Evolutionary conservation across 2,329 filamentous ascomycete species (phyloP), one percentile per base, ranked within the genome.

Genomic region (Graphilbum ipis-grandicollis): DNA sequence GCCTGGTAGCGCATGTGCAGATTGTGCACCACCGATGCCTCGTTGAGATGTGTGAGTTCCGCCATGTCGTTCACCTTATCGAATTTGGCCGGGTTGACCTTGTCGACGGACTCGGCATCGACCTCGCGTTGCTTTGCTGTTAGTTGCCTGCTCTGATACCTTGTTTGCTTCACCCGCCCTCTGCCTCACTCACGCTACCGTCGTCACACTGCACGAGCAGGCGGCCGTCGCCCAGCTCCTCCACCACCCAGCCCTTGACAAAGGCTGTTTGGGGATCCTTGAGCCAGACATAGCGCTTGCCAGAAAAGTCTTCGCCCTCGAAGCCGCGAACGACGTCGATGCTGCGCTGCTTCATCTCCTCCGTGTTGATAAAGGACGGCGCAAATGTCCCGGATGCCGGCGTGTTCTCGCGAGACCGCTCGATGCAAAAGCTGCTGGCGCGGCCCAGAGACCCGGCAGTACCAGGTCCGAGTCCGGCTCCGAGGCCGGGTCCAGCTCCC

Each of bases 1-100:
- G 90, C 72, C 56, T 94, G 84, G 54, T 98, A 98, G 57, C 90
- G 70, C 66, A 83, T 88, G 47, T 93, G 80, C 39, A 98, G 69
- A 53, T 98, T 98, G 60, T 98, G 86, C 36, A 98, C 86, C 36
- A 98, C 90, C 0, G 90, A 96, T 18, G 88, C 82, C 60, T 98
- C 90, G 58, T 98, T 98, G 44, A 98, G 65, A 57, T 98, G 90
- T 6, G 90, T 98, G 51, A 98, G 69, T 56, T 98, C 90, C 19
- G 92, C 90, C 90, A 98, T 98, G 57, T 98, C 92, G 60, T 92
- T 85, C 45, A 88, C 88, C 59, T 94, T 98, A 69, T 98, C 90
- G 60, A 98, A 98, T 56, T 98, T 98, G 51, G 88, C 88, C 33
- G 90, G 90, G 58, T 98, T 98, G 63, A 98, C 92, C 59, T 94